Percentiles rank a stretch among this genome's conserved stretches.
These are phyloP conservation scores for Eucalyptus cloeziana DNA, from an alignment of 345 rosid species.

Conservation along the genomic window DNA sequence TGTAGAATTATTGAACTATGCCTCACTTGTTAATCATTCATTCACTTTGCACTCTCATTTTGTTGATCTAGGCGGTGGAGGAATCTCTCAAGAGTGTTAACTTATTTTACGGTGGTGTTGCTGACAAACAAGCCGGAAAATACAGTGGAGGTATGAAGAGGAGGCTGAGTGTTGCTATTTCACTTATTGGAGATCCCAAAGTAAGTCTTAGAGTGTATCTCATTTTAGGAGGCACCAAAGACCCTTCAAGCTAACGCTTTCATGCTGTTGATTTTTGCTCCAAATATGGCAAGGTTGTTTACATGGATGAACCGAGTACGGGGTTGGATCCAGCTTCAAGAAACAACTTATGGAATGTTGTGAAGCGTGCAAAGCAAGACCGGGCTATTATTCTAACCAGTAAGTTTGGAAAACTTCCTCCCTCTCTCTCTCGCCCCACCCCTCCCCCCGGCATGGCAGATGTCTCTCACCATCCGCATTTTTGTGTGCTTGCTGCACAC, in stretches of 20 bases:
- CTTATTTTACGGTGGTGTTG: slow-evolving; percentile 76
- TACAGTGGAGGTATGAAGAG: slow-evolving; percentile 99
- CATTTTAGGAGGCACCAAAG: neutral
- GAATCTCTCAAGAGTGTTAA: slow-evolving; percentile 73
- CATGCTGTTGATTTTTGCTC: neutral
- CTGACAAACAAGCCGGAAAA: slow-evolving; percentile 76
- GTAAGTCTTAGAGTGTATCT: slow-evolving; percentile 12
- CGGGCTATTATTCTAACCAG: slow-evolving; percentile 92
- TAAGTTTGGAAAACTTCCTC: neutral
- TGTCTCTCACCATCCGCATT: neutral
- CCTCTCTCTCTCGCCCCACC: neutral
- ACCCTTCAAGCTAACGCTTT: neutral
- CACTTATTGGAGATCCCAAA: slow-evolving; percentile 88
- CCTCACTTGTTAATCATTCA: neutral
- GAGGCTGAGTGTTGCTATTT: slow-evolving; percentile 94
- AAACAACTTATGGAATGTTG: slow-evolving; percentile 75
- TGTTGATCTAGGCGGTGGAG: slow-evolving; percentile 62
- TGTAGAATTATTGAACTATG: neutral
- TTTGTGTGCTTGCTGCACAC: neutral
- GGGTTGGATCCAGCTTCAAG: slow-evolving; percentile 98
- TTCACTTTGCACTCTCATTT: neutral
- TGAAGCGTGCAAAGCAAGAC: slow-evolving; percentile 67
- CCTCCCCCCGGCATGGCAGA: neutral
- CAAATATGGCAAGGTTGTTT: slow-evolving; percentile 50
- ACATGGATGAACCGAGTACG: slow-evolving; percentile 98